Base-by-base conservation (phyloP, 345 rosid genomes). In the Pistacia atlantica region DNA sequence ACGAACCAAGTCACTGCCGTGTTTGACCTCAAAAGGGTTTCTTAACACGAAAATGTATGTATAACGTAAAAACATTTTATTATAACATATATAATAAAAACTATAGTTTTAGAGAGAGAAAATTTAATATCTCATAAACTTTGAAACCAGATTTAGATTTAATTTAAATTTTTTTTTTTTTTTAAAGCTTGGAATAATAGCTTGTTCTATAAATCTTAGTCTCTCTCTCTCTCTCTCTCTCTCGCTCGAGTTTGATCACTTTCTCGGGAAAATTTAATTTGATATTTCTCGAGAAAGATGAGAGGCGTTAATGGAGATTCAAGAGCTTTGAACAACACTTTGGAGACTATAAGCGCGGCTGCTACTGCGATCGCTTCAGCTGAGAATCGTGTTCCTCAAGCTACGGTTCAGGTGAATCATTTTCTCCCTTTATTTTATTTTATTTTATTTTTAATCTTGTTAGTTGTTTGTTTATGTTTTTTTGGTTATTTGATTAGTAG, bases 341-440 rank as follows among this genome's bases (percentile, higher is more conserved):
- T 90, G 55, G 93, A 90, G 45, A 93, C 97, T 46, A 82, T 96
- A 58, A 87, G 81, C 93, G 97, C 98, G 28, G 98, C 98, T 74
- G 98, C 97, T 79, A 81, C 91, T 17, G 97, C 93, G 83, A 85
- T 96, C 80, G 93, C 93, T n/a, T 88, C 91, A 16, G 89, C 89
- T 59, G 93, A 89, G 84, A 87, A 80, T 81, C 97, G 95, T 83
- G 74, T 77, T 82, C 85, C 83, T 62, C 97, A 83, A 57, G 79
- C 89, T 73, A 69, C 93, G 65, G 79, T 77, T 83, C 93, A 83
- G 91, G 93, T 88, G 68, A 11, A 0, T 38, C 56, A 46, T 20
- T 67, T 78, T 74, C 31, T 55, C 35, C 12, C 31, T 46, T 69
- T 18, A 14, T 31, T 48, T 33, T 10, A 20, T 35, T 69, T 18